Evolutionary conservation across 202 grass and related monocot species (phyloP), one percentile per base, ranked within the genome.

Genomic region (Elaeis oleifera): DNA sequence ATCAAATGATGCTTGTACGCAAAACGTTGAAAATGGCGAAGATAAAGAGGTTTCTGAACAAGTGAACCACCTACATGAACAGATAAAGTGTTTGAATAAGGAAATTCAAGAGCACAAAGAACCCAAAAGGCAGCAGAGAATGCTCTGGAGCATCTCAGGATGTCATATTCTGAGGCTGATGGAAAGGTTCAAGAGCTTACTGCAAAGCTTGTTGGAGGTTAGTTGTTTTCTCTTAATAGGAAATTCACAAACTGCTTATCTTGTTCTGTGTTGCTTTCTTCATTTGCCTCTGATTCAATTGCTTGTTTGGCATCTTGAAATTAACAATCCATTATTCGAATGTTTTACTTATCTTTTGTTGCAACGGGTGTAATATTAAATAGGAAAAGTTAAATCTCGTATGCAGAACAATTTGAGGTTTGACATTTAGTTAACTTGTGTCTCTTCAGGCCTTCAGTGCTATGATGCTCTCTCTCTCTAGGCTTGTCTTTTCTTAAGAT

Each of bases 71-170:
- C 69, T 89, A 69, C 71, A 69, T 75, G 80, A 89, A 68, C 80
- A 94, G 65, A 76, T 99, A 21, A 72, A 73, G 67, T 81, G 48
- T 68, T 75, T 99, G 62, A 60, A 60, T 29, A 82, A 74, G 74
- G 79, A 92, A 71, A 82, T 68, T 68, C 76, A 65, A 50, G 83
- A 84, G 74, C 83, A 90, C 58, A 89, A 68, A 58, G 82, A 80
- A 94, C 82, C 18, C 88, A 89, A 68, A 84, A 84, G 69, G 95
- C 89, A 5, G 73, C 77, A 13, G 83, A 99, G 27, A 71, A 63
- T 53, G 95, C 88, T 17, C 69, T 99, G n/a, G 95, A 83, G 67
- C 88, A 94, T 59, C 88, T 99, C 51, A 84, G 90, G 67, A 66
- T 80, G 53, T 62, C 83, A 26, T 85, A 89, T 36, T 77, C 80